Conservation (phyloP, 257 asterid genomes). For the Penstemon barbatus region DNA sequence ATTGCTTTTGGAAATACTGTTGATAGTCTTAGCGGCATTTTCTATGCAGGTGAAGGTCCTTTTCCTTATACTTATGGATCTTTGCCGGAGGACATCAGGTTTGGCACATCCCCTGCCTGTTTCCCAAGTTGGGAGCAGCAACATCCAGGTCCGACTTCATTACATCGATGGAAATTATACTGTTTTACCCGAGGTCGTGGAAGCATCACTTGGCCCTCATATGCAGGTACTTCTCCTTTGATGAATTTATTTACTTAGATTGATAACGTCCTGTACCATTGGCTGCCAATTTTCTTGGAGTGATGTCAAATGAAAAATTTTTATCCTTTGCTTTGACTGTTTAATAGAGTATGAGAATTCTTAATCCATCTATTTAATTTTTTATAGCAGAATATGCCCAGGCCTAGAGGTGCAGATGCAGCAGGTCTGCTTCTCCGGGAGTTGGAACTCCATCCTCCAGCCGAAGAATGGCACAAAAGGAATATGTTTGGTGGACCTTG, state of each 20-base stretch:
- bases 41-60: conserved; percentile 90
- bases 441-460: conserved; percentile 97
- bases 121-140: conserved; percentile 96
- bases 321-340: neutral
- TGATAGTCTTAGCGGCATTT: conserved; percentile 13
- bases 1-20: conserved; percentile 12
- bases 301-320: neutral
- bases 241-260: conserved; percentile 22
- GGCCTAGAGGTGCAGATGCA: conserved; percentile 99
- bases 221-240: conserved; percentile 71
- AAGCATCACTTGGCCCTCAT: conserved; percentile 99
- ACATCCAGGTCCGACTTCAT: conserved; percentile 93
- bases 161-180: conserved; percentile 96
- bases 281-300: conserved; percentile 8
- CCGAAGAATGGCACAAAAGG: conserved; percentile 99
- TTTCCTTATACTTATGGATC: conserved; percentile 94
- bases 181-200: conserved; percentile 95
- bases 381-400: conserved; percentile 84
- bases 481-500: conserved; percentile 99
- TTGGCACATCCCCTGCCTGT: conserved; percentile 83
- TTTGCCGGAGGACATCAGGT: conserved; percentile 90
- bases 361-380: conserved; percentile 11
- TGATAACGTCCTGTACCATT: conserved; percentile 22
- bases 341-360: neutral
- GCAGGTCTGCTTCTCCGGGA: conserved; percentile 98